These are phyloP conservation scores for Coniochaeta sp. DNA, from an alignment of 2,329 filamentous ascomycete species.

Conservation along the genomic window DNA sequence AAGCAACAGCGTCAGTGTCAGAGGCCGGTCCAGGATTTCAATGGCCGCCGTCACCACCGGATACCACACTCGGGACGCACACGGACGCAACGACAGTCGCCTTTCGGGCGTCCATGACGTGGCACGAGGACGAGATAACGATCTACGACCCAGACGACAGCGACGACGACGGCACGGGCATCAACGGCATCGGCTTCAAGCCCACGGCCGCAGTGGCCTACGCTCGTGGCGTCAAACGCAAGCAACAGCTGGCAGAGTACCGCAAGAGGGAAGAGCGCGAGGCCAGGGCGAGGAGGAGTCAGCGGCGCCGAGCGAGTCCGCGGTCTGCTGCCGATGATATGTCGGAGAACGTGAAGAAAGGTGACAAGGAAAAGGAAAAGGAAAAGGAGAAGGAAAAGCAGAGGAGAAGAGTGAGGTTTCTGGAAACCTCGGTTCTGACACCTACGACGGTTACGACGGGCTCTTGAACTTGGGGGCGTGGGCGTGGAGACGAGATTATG, in stretches of 20 bases:
- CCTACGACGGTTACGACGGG: background rate
- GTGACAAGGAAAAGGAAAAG: background rate
- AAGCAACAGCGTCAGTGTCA: background rate
- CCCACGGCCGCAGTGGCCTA: constrained; percentile 55
- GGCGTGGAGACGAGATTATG: background rate
- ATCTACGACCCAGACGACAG: constrained; percentile 57
- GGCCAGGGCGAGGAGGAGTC: constrained; percentile 47
- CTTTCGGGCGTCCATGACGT: constrained; percentile 53
- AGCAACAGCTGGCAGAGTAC: constrained; percentile 56
- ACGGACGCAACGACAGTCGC: constrained; percentile 39
- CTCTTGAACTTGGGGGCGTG: background rate
- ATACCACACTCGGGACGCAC: constrained; percentile 18
- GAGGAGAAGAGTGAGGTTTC: constrained; percentile 14
- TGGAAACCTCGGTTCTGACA: constrained; percentile 18
- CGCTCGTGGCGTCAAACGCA: constrained; percentile 47
- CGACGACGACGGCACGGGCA: constrained; percentile 60
- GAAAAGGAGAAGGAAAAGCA: constrained; percentile 26
- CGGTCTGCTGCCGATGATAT: background rate
- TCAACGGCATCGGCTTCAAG: constrained; percentile 62
- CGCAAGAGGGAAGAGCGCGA: constrained; percentile 53
- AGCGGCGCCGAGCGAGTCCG: constrained; percentile 19
- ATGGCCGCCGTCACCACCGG: constrained; percentile 10
- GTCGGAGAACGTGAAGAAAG: background rate
- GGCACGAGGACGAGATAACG: constrained; percentile 63
- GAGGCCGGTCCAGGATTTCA: background rate